phyloP scores from a whole-genome alignment of 2,329 filamentous ascomycete species.

The Phaeosphaeria sp. region DNA sequence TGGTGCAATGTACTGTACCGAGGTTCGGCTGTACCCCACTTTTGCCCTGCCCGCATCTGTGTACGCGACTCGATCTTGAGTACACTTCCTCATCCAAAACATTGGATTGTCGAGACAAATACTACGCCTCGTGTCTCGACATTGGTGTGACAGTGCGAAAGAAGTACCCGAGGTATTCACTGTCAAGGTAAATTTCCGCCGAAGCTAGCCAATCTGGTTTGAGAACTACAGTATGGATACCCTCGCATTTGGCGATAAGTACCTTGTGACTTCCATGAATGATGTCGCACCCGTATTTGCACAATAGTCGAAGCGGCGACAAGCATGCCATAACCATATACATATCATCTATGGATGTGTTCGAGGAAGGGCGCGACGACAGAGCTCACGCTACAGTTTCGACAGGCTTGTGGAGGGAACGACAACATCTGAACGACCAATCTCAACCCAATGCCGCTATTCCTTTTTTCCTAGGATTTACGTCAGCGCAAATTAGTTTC shows the following conservation, averaged over 20 bases:
- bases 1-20: conserved; percentile 8
- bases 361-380: not conserved
- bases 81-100: not conserved
- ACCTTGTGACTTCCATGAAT: not conserved
- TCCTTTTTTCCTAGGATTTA: too few species aligned
- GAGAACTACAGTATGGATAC: not conserved
- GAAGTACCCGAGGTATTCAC: not conserved
- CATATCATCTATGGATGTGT: not conserved
- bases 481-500: not conserved
- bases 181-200: not conserved
- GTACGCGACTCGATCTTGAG: conserved; percentile 7
- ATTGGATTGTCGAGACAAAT: too few species aligned
- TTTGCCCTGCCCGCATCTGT: conserved; percentile 4
- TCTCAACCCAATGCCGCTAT: not conserved
- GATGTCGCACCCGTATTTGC: not conserved
- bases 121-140: too few species aligned
- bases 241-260: not conserved
- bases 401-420: not conserved
- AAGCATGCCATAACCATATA: not conserved
- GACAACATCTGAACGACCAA: not conserved
- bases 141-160: not conserved
- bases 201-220: not conserved
- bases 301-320: not conserved
- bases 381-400: not conserved
- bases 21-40: conserved; percentile 19